Evolutionary conservation across 2,329 filamentous ascomycete species (phyloP), one percentile per base, ranked within the genome.

Genomic region (Graphium sp.): DNA sequence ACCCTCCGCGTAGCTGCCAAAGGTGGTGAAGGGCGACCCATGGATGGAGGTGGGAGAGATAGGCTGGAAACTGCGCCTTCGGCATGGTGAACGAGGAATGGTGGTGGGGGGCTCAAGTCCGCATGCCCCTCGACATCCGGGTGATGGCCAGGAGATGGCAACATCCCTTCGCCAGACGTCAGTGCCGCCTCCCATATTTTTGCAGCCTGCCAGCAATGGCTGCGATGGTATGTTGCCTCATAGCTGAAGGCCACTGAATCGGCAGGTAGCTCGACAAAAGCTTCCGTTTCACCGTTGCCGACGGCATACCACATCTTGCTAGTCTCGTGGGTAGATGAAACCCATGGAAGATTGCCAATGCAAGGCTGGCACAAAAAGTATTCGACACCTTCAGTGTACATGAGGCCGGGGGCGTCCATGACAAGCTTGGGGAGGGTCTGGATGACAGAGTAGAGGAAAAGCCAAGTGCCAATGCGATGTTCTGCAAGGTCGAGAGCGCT

Each of bases 351-450:
- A 31, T 74, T 73, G 12, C 74, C 75, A 42, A 78, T 67, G 0
- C 79, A 74, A 4, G 78, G 70, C 44, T 82, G 64, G 47, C 80
- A 85, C 17, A 87, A 58, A 55, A 87, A 89, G 51, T 87, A 83
- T 47, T 87, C 81, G 3, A 82, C 76, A 2, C 67, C 74, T 28
- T 82, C 68, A 0, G 70, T 76, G 45, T 65, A 74, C 30, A 63
- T 65, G 24, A 85, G 53, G 7, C 66, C 73, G 0, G 77, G 76
- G 0, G 76, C 78, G 46, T 89, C 81, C 19, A 83, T 62, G 2
- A 81, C 76, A 8, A 87, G 58, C 60, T 83, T 74, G 5, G 81
- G 81, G 15, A 87, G 58, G 2, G 74, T 74, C 49, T 89, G 79
- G 6, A 87, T 60, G 7, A 83, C 68, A 6, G 71, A 74, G 44